These are phyloP conservation scores for Ophiostoma piceae DNA, from an alignment of 2,329 filamentous ascomycete genomes.

Conservation along the genomic window DNA sequence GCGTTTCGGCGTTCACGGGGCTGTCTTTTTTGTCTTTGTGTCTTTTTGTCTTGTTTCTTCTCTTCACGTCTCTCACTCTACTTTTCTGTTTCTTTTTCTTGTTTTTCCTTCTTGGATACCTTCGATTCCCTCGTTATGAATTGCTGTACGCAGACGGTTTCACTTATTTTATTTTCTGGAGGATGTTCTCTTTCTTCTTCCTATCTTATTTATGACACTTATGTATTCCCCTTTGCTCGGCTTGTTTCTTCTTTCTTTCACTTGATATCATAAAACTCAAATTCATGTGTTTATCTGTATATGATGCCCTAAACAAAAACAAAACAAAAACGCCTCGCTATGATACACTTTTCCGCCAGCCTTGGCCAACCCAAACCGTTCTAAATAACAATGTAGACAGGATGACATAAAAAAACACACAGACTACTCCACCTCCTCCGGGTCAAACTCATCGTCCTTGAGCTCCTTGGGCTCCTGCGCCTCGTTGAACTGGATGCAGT, in stretches of 20 bases:
- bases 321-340: constrained; percentile 40
- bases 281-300: neutral
- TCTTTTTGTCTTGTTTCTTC: neutral
- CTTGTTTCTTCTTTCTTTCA: neutral
- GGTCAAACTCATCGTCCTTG: constrained; percentile 56
- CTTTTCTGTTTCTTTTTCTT: neutral
- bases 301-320: neutral
- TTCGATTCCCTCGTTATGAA: neutral
- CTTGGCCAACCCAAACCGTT: no score
- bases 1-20: neutral
- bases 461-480: constrained; percentile 87
- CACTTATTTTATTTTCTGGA: neutral
- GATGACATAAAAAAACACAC: constrained; percentile 25
- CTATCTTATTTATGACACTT: constrained; percentile 6
- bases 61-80: neutral
- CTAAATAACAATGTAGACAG: neutral
- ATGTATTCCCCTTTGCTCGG: neutral
- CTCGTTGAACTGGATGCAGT: constrained; percentile 89
- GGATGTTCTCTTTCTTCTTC: neutral
- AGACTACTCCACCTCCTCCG: constrained; percentile 29
- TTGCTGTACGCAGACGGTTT: neutral
- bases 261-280: neutral
- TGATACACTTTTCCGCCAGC: constrained; percentile 30
- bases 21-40: no score
- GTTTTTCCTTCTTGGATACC: neutral